A percentile compares a stretch with the other conserved stretches of the same genome.
Conservation (phyloP, 495 filamentous ascomycete species). For the Hypoxylon rickii region DNA sequence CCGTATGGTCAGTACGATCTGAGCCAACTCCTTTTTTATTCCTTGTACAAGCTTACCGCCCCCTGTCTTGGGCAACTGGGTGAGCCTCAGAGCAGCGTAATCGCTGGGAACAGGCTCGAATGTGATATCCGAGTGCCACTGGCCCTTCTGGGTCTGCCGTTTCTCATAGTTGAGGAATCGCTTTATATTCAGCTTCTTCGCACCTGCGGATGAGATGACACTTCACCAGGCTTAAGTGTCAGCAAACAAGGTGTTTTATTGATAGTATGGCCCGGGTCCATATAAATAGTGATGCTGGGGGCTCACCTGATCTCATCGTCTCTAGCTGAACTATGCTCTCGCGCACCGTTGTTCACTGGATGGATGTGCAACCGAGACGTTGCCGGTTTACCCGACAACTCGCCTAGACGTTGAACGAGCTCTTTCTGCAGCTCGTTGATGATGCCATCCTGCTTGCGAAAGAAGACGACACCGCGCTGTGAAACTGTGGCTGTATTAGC, state of each 20-base stretch:
- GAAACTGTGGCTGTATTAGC: slow-evolving; percentile 79
- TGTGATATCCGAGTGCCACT: slow-evolving; percentile 72
- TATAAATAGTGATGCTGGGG: too few species aligned
- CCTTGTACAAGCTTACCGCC: slow-evolving; percentile 56
- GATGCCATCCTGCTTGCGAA: slow-evolving; percentile 72
- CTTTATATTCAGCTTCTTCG: slow-evolving; percentile 60
- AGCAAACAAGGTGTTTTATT: too few species aligned
- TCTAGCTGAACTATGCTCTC: slow-evolving; percentile 60
- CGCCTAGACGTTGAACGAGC: slow-evolving; percentile 66
- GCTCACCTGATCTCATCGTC: slow-evolving; percentile 80
- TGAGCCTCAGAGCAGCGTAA: slow-evolving; percentile 65
- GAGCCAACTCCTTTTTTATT: too few species aligned
- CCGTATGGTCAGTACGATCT: too few species aligned
- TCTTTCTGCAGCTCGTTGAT: slow-evolving; percentile 70
- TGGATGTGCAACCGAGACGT: slow-evolving; percentile 75
- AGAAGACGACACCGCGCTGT: slow-evolving; percentile 80
- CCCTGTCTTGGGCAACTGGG: slow-evolving; percentile 69
- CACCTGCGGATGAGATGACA: slow-evolving; percentile 65
- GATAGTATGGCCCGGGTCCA: too few species aligned
- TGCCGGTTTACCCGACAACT: slow-evolving; percentile 67
- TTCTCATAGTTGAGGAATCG: slow-evolving; percentile 33
- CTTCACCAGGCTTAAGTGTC: too few species aligned
- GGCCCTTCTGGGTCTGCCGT: slow-evolving; percentile 47
- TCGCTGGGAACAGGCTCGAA: slow-evolving; percentile 70
- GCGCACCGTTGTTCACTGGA: slow-evolving; percentile 65